Base-by-base conservation (phyloP, 1,139 yeast genomes). In the Geotrichum cucujoidarum region DNA sequence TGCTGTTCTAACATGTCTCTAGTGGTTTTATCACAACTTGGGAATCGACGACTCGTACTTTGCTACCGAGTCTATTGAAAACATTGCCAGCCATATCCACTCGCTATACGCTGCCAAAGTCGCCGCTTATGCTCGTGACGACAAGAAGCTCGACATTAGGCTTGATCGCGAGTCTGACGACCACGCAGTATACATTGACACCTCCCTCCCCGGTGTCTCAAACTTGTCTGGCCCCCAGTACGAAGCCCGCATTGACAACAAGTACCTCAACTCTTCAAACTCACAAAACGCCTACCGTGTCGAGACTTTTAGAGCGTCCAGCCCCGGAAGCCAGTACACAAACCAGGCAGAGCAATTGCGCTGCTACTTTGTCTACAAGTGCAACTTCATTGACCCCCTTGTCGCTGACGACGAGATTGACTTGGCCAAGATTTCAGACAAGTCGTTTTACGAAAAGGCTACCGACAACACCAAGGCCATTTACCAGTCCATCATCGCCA, bases 31-130 rank as follows among this genome's bases (percentile, higher is more conserved):
- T 70, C 81, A 85, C 53, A 71, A 78, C 45, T 75, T 92, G 57
- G 97, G 97, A 36, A 88, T 92, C 55, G 97, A 89, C 63, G 97
- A 68, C 64, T 83, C 88, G 34, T 92, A 87, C 69, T 90, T 92
- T 64, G 92, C 95, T 47, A 79, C 86, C 57, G 96, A 90, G 64
- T 71, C 86, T 3, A 83, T 90, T 20, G 80, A 77, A 51, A 89
- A 81, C 51, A 84, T 92, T 60, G 92, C 88, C 36, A 77, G 86
- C 49, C 95, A 88, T 64, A 75, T 78, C 51, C 88, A 86, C 62
- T 85, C 96, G 14, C 74, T 92, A 52, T 92, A 90, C 67, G 88
- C 96, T 35, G 92, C 97, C 54, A 92, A 92, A 66, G 79, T 92
- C 50, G 94, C 92, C 58, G 95, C 97, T 14, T 88, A 76, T 65